Evolutionary conservation across 2,329 filamentous ascomycete species (phyloP), one percentile per base, ranked within the genome.

Genomic region (Trichoderma koningiopsis): DNA sequence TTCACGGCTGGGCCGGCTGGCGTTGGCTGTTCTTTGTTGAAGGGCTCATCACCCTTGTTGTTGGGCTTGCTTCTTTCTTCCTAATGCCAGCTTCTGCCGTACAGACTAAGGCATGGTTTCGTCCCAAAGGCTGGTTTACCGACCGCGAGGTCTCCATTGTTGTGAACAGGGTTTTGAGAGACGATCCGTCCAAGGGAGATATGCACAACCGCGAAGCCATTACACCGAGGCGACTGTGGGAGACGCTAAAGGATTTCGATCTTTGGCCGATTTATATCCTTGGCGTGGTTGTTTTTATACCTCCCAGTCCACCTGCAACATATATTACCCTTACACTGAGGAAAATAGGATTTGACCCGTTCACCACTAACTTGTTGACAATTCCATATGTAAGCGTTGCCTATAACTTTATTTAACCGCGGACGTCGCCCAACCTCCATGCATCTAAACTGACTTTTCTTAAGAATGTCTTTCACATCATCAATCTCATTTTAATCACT

Each of bases 261-360:
- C 64, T 67, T 3, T 67, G 64, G 64, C 64, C 64, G 10, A 55
- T 67, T 4, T 67, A 67, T 14, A 67, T 67, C 35, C 64, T 67
- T 2, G 64, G 64, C 0, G 27, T 67, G 7, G 40, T 67, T 27
- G 55, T 67, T 0, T 67, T 59, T 4, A 67, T 67, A 27, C 64
- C 64, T 37, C 31, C 64, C 0, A 67, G 40, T 59, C 64, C 64
- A 19, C 64, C 64, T 4, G 55, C 40, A 16, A 67, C 64, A 19
- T 67, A 67, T 14, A 59, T 67, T 7, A 67, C 64, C 6, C 64
- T 67, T 7, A 67, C 64, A 3, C n/a, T 67, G 16, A 52, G 64
- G 10, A 67, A 67, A 58, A 47, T 67, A 47, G 64, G 64, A 24
- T 67, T 67, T 22, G 64, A 67, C 29, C 64, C 64, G 4, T 67